Evolutionary conservation across 164 flowering plant species (phyloP).

Genomic region (Kalanchoe fedtschenkoi): DNA sequence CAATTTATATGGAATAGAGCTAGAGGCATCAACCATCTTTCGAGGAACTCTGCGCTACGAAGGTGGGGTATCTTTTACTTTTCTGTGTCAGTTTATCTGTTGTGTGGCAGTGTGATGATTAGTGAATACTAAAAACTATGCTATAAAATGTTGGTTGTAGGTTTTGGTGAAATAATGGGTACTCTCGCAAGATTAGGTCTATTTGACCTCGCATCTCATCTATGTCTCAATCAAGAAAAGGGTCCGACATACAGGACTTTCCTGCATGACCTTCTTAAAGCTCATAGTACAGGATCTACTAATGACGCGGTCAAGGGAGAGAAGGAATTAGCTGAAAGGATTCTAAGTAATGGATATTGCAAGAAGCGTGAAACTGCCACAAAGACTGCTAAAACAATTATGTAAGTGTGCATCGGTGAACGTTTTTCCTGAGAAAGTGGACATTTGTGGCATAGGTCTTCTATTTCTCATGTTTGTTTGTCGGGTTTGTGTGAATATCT

Average conservation of each 20-base stretch:
- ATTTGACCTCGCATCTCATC: conserved; percentile 43
- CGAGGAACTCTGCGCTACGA: conserved; percentile 97
- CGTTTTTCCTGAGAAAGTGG: not conserved
- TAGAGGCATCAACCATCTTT: conserved; percentile 86
- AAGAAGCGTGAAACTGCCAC: conserved; percentile 45
- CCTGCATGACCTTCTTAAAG: conserved; percentile 48
- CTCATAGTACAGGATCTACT: conserved; percentile 11
- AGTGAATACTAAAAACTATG: not conserved
- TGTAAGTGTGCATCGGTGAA: conserved; percentile 17
- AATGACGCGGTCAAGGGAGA: conserved; percentile 24
- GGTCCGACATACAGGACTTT: conserved; percentile 46
- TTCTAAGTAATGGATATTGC: conserved; percentile 48
- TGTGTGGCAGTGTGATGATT: not conserved
- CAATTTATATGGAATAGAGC: conserved; percentile 60
- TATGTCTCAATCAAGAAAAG: conserved; percentile 30
- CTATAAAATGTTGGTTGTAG: conserved; percentile 18
- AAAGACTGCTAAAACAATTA: conserved; percentile 58
- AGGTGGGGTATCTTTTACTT: conserved; percentile 40
- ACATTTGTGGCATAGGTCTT: not conserved
- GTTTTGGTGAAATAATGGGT: conserved; percentile 80
- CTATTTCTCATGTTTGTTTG: not conserved
- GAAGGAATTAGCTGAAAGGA: conserved; percentile 38
- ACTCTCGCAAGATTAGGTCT: conserved; percentile 66
- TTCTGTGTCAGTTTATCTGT: not conserved
- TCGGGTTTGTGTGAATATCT: not conserved